Conservation (phyloP, 257 asterid genomes). For the Thymus quinquecostatus region DNA sequence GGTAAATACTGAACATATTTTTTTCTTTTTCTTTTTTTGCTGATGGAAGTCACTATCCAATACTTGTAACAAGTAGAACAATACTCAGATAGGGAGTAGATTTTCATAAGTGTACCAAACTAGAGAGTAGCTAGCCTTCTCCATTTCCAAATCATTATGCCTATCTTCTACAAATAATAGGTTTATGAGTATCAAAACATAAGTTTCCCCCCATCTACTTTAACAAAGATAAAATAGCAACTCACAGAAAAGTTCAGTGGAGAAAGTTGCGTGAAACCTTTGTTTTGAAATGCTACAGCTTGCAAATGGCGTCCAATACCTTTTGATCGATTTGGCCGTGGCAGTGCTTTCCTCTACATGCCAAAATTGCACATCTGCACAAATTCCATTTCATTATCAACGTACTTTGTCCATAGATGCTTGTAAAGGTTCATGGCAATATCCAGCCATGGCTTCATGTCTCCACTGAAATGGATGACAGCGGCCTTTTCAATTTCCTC, state of each 20-base stretch:
- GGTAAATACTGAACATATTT: not conserved
- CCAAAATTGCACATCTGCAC: constrained; percentile 99
- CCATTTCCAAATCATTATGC: constrained; percentile 30
- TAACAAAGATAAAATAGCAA: constrained; percentile 33
- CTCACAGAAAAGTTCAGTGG: constrained; percentile 37
- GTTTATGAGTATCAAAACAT: constrained; percentile 33
- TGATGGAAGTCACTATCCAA: constrained; percentile 7
- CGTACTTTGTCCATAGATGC: constrained; percentile 92
- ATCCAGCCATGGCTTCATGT: constrained; percentile 99
- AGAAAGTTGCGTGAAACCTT: constrained; percentile 43
- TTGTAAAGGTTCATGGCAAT: constrained; percentile 92
- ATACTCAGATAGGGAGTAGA: not conserved
- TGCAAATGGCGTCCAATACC: constrained; percentile 30
- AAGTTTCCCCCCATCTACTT: constrained; percentile 29
- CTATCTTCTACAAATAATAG: constrained; percentile 43
- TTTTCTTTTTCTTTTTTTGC: not conserved
- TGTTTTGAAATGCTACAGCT: constrained; percentile 42
- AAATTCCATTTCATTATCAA: constrained; percentile 88
- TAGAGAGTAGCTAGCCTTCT: constrained; percentile 14
- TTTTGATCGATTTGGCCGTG: constrained; percentile 25
- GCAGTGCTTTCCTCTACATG: constrained; percentile 50
- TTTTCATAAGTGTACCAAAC: constrained; percentile 14
- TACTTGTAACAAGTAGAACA: not conserved
- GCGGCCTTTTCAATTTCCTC: constrained; percentile 94
- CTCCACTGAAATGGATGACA: constrained; percentile 91